Evolutionary conservation across 2,329 filamentous ascomycete species (phyloP).

Genomic region (Phoma sp.): DNA sequence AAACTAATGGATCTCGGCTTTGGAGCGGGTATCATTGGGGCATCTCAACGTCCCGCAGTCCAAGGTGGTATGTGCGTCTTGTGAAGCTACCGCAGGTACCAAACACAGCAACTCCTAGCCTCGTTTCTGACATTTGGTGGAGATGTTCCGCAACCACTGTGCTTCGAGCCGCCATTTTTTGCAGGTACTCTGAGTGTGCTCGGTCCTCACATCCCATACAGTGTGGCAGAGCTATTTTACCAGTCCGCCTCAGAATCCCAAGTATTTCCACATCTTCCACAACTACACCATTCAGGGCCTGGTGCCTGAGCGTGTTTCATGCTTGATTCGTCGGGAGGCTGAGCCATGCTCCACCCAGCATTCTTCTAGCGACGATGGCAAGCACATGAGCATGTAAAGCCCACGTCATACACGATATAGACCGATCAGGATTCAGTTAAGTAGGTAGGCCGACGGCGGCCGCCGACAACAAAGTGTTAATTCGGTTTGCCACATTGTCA

Average conservation of each 20-base stretch:
- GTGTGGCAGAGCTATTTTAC: background rate
- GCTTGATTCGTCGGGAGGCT: constrained; percentile 3
- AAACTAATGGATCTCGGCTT: background rate
- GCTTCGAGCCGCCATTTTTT: constrained; percentile 11
- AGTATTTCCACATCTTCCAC: too few species aligned
- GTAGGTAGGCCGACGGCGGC: background rate
- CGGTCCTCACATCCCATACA: background rate
- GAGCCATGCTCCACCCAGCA: background rate
- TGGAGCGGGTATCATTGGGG: constrained; percentile 5
- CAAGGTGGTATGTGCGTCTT: constrained; percentile 11
- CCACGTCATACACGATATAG: constrained; percentile 15
- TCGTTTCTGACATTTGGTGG: background rate
- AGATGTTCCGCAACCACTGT: background rate
- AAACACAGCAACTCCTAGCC: constrained; percentile 5
- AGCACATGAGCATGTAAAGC: background rate
- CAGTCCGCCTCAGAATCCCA: too few species aligned
- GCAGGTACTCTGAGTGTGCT: constrained; percentile 16
- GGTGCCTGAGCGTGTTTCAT: constrained; percentile 8
- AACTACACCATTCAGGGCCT: too few species aligned
- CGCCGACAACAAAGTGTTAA: background rate
- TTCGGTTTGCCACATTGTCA: background rate
- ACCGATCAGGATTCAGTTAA: background rate
- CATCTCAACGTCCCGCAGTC: background rate
- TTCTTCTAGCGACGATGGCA: constrained; percentile 1
- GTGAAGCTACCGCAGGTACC: constrained; percentile 17